Percentiles rank a stretch among this genome's conserved stretches.
These are phyloP conservation scores for Jaltomata sinuosa DNA, from an alignment of 257 asterid genomes.

Conservation along the genomic window DNA sequence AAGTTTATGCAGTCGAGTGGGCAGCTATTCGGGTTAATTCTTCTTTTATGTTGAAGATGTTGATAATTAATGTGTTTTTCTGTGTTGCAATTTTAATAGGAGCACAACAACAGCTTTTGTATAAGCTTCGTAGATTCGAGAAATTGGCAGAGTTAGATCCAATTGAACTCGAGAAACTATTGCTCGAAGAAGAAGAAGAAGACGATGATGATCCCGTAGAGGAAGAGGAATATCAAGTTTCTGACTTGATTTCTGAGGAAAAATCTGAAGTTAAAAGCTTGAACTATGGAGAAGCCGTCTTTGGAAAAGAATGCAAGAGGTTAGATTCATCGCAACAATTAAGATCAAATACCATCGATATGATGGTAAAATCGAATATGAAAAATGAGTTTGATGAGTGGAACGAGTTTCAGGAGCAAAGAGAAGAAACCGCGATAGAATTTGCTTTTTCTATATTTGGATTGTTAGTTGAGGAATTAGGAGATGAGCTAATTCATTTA, in stretches of 20 bases:
- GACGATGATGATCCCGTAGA: conserved; percentile 21
- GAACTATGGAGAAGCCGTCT: conserved; percentile 17
- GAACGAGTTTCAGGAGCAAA: conserved; percentile 25
- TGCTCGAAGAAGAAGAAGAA: conserved; percentile 33
- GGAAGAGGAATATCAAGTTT: conserved; percentile 11
- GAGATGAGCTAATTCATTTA: conserved; percentile 19
- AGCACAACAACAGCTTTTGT: conserved; percentile 46
- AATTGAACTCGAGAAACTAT: conserved; percentile 47
- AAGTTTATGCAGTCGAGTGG: neutral
- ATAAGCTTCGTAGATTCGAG: conserved; percentile 47
- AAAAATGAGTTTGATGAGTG: conserved; percentile 23
- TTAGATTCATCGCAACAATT: conserved; percentile 33
- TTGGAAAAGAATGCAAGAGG: conserved; percentile 25
- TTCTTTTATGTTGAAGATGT: neutral
- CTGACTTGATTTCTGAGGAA: conserved; percentile 26
- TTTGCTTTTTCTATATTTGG: conserved; percentile 32
- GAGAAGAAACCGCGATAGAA: conserved; percentile 27
- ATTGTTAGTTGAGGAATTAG: conserved; percentile 31
- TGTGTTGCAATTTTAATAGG: conserved; percentile 19
- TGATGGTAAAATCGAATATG: conserved; percentile 41
- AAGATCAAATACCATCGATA: conserved; percentile 28
- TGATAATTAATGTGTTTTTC: neutral
- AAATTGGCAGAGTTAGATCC: conserved; percentile 55
- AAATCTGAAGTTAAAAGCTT: neutral
- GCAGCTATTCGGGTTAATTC: no score